Conservation (phyloP, 352 stramenopile species). For the Elongisporangium senticosum region DNA sequence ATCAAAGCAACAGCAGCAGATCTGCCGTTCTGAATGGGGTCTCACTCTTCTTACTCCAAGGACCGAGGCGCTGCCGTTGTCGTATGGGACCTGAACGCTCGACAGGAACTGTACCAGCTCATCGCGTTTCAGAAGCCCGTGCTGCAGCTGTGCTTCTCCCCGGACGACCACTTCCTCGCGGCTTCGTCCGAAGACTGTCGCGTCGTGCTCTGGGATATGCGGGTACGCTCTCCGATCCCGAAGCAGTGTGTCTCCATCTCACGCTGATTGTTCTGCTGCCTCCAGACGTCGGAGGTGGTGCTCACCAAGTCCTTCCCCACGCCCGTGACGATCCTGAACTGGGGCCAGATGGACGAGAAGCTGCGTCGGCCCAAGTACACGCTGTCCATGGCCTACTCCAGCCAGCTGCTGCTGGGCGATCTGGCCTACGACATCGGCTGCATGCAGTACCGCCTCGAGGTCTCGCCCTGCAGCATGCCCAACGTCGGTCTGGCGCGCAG, state of each 20-base stretch:
- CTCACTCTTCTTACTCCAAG: slow-evolving; percentile 5
- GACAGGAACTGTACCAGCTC: slow-evolving; percentile 44
- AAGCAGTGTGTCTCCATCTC: not conserved
- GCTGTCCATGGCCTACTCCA: slow-evolving; percentile 61
- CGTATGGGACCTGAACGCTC: slow-evolving; percentile 38
- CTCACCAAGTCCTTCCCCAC: slow-evolving; percentile 60
- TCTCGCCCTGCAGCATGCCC: slow-evolving; percentile 59
- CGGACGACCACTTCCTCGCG: slow-evolving; percentile 71
- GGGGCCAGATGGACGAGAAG: slow-evolving; percentile 64
- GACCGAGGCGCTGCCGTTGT: slow-evolving; percentile 34
- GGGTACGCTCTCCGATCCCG: slow-evolving; percentile 20
- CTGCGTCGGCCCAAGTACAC: slow-evolving; percentile 58
- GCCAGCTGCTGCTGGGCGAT: slow-evolving; percentile 52
- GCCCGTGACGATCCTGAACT: slow-evolving; percentile 64
- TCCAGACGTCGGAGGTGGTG: slow-evolving; percentile 64
- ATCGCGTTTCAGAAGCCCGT: slow-evolving; percentile 56
- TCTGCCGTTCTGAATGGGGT: no score
- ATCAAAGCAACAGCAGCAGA: not conserved
- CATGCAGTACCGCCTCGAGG: slow-evolving; percentile 78
- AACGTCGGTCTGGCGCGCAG: slow-evolving; percentile 64
- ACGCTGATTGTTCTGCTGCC: slow-evolving; percentile 1
- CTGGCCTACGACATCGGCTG: slow-evolving; percentile 66
- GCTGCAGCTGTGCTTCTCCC: slow-evolving; percentile 66
- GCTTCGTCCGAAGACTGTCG: slow-evolving; percentile 59
- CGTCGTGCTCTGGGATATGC: slow-evolving; percentile 73